Conservation (phyloP, 306 rosid species). For the Pueraria montana region DNA sequence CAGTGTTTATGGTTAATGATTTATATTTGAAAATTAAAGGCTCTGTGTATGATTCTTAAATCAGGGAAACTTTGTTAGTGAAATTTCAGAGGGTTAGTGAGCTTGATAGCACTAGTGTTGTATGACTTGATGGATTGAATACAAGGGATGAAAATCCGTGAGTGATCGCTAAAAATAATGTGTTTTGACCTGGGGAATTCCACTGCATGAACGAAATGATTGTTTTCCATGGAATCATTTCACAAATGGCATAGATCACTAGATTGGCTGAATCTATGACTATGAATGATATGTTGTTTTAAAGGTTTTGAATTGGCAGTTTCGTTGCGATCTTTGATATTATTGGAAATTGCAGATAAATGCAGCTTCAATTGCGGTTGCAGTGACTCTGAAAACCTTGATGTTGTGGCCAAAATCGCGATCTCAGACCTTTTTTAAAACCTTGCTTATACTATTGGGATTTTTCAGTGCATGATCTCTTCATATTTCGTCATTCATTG, state of each 20-base stretch:
- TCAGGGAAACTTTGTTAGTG: neutral
- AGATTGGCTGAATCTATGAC: neutral
- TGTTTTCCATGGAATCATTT: neutral
- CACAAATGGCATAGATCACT: neutral
- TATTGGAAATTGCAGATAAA: neutral
- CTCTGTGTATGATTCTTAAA: conserved; percentile 1
- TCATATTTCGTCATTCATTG: neutral
- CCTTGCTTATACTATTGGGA: neutral
- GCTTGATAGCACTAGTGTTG: neutral
- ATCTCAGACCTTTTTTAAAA: neutral
- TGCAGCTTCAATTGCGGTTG: neutral
- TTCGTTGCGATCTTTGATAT: neutral
- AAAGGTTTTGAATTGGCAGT: neutral
- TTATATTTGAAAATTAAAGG: neutral
- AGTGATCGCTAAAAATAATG: neutral
- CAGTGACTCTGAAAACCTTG: neutral
- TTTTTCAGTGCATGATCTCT: neutral
- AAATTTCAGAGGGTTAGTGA: conserved; percentile 4
- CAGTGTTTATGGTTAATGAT: neutral
- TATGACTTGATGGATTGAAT: neutral
- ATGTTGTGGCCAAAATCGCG: neutral
- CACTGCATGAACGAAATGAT: neutral
- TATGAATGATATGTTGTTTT: neutral
- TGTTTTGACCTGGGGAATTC: neutral
- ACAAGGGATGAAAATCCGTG: neutral